phyloP scores from a whole-genome alignment of 345 rosid genomes.

The Eucalyptus regnans region DNA sequence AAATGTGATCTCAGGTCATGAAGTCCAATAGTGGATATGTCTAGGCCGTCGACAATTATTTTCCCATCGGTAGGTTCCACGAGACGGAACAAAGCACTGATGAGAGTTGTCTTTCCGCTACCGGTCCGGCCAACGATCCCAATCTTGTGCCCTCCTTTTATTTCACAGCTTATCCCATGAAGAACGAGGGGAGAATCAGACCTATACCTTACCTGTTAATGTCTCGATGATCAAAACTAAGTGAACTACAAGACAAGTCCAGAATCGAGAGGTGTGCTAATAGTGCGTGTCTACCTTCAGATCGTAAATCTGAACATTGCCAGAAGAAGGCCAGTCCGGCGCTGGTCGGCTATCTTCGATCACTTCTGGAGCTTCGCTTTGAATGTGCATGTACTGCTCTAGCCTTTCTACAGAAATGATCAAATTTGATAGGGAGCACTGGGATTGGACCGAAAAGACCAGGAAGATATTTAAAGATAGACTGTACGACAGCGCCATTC shows the following conservation, averaged over 20 bases:
- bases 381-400: conserved; percentile 52
- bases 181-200: conserved; percentile 47
- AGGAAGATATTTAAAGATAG: conserved; percentile 44
- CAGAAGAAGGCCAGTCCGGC: conserved; percentile 31
- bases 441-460: conserved; percentile 27
- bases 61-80: conserved; percentile 49
- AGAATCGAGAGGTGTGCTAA: background rate
- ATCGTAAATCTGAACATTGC: conserved; percentile 34
- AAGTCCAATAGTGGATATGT: conserved; percentile 41
- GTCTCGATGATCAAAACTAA: background rate
- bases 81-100: conserved; percentile 41
- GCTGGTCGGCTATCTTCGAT: conserved; percentile 27
- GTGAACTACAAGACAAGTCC: background rate
- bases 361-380: conserved; percentile 53
- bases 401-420: conserved; percentile 53
- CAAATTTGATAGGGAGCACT: conserved; percentile 24
- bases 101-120: conserved; percentile 53
- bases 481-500: conserved; percentile 58
- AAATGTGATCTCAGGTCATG: conserved; percentile 45
- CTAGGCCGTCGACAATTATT: conserved; percentile 34
- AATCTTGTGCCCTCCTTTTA: conserved; percentile 43
- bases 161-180: conserved; percentile 42
- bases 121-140: conserved; percentile 67
- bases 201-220: conserved; percentile 35
- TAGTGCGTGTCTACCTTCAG: conserved; percentile 21